phyloP scores from a whole-genome alignment of 108 stramenopile species.

The Nannochloropsis gaditana region DNA sequence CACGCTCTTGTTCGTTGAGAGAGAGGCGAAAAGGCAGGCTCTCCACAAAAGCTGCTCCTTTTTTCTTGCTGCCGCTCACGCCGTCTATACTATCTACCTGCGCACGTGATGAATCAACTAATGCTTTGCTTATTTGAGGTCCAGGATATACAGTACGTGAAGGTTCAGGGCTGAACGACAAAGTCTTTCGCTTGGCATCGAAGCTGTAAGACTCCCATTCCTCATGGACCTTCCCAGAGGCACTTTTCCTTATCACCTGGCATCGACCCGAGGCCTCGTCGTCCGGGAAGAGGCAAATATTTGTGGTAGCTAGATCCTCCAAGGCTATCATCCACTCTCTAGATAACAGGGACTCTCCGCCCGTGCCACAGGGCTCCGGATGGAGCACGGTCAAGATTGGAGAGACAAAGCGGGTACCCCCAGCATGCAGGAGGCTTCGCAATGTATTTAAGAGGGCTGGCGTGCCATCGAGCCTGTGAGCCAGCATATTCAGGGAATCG shows the following conservation, averaged over 20 bases:
- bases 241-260: not conserved
- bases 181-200: not conserved
- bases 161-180: not conserved
- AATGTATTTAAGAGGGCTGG: not conserved
- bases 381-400: not conserved
- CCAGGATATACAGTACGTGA: not conserved
- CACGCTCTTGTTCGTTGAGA: not conserved
- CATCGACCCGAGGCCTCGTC: not conserved
- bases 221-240: not conserved
- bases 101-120: not conserved
- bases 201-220: not conserved
- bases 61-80: not conserved
- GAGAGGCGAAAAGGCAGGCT: constrained; percentile 14
- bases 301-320: not conserved
- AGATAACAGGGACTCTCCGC: not conserved
- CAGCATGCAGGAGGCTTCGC: not conserved
- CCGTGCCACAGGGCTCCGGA: not conserved
- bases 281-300: not conserved
- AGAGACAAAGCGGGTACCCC: not conserved
- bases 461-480: not conserved
- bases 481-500: not conserved
- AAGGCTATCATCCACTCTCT: not conserved
- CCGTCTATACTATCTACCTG: not conserved
- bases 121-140: not conserved
- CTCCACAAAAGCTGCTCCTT: constrained; percentile 7